Conservation (phyloP, 2,329 filamentous ascomycete genomes). For the Apiospora saccharicola region DNA sequence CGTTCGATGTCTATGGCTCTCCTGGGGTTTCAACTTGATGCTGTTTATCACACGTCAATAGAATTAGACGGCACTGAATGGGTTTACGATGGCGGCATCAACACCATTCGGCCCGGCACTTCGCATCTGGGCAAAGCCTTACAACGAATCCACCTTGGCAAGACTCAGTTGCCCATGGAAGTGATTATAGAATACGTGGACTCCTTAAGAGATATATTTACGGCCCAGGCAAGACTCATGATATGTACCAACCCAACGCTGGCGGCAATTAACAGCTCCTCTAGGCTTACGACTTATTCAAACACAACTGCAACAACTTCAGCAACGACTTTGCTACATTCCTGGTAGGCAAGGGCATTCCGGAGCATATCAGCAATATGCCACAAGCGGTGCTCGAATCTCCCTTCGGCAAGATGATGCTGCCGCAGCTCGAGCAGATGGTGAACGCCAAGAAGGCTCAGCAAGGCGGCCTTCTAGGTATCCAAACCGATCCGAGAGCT, state of each 20-base stretch:
- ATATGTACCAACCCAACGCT: neutral
- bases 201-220: conserved; percentile 83
- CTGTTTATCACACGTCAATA: conserved; percentile 93
- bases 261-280: conserved; percentile 3
- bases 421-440: conserved; percentile 69
- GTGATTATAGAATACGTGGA: conserved; percentile 88
- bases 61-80: conserved; percentile 88
- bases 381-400: conserved; percentile 86
- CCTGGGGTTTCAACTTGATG: conserved; percentile 75
- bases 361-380: conserved; percentile 83
- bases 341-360: conserved; percentile 86
- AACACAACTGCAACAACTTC: conserved; percentile 98
- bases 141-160: conserved; percentile 77
- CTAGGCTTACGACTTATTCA: conserved; percentile 86
- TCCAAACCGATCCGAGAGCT: conserved; percentile 49
- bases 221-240: conserved; percentile 65
- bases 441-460: conserved; percentile 57
- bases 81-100: conserved; percentile 87
- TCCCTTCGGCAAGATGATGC: conserved; percentile 87
- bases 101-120: conserved; percentile 78
- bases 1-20: conserved; percentile 61
- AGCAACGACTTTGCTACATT: conserved; percentile 92
- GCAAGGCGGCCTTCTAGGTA: conserved; percentile 60
- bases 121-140: conserved; percentile 89
- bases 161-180: conserved; percentile 79